These are phyloP conservation scores for Phaeophleospora eucalypticola DNA, from an alignment of 2,329 filamentous ascomycete genomes.

Conservation along the genomic window DNA sequence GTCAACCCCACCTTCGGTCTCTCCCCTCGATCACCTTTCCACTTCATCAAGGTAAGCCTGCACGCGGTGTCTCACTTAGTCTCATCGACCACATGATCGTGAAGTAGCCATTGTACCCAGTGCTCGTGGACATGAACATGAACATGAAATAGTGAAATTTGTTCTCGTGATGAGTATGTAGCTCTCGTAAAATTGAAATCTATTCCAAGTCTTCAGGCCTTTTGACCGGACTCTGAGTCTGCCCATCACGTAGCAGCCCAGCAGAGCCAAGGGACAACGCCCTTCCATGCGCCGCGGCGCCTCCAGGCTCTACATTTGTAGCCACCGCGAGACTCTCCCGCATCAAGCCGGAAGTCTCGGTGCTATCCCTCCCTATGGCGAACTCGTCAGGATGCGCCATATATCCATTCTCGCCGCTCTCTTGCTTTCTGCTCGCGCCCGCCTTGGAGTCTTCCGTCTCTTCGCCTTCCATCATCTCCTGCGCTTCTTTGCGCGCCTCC, in stretches of 20 bases:
- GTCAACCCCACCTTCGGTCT: too few relatives aligned
- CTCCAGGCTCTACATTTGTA: slow-evolving; percentile 11
- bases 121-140: too few relatives aligned
- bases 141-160: background rate
- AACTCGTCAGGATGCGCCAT: slow-evolving; percentile 18
- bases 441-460: slow-evolving; percentile 18
- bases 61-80: too few relatives aligned
- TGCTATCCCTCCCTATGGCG: slow-evolving; percentile 17
- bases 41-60: too few relatives aligned
- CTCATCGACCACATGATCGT: too few relatives aligned
- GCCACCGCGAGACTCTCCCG: slow-evolving; percentile 19
- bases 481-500: slow-evolving; percentile 58
- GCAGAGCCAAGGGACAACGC: background rate
- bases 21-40: too few relatives aligned
- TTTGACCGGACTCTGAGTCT: slow-evolving; percentile 39
- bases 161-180: background rate
- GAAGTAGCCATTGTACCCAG: too few relatives aligned
- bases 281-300: slow-evolving; percentile 21
- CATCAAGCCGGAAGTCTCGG: slow-evolving; percentile 26
- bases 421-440: slow-evolving; percentile 18
- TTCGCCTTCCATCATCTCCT: slow-evolving; percentile 34
- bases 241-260: background rate
- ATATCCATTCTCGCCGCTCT: slow-evolving; percentile 9
- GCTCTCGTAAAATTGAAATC: background rate
- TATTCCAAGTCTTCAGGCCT: slow-evolving; percentile 44